Base-by-base conservation (phyloP, 192 early-diverging fungal species). In the Coemansia asiatica region DNA sequence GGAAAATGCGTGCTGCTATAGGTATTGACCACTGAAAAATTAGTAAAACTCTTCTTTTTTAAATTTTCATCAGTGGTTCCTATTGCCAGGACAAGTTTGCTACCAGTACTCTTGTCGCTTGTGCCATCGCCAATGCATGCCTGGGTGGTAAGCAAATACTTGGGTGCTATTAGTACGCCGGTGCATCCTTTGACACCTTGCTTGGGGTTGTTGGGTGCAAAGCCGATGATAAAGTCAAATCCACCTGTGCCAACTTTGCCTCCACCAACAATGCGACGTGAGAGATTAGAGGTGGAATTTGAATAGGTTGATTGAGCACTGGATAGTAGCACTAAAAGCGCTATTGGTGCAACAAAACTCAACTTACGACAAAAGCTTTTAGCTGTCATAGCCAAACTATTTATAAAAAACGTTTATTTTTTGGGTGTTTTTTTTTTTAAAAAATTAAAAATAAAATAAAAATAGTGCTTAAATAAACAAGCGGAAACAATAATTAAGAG, bases 101-200 rank as follows among this genome's bases (percentile, higher is more conserved):
- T 18, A 23, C 19, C 46, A 9, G 16, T 49, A 19, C 27, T 25
- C 4, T 47, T 22, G 29, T n/a, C 36, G 22, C 49, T 23, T 7
- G 56, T 15, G 29, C 36, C 27, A 15, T 15, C 35, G 44, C 6
- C 33, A 1, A 51, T 9, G 7, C 56, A 58, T 5, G 28, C 53
- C 2, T 57, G 56, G 9, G 29, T 26, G 6, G 65, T 67, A n/a
- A 67, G 65, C 27, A 67, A 56, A 33, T 36, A 58, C 27, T 58
- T 59, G 6, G 65, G 56, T 6, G 56, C 57, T 36, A 67, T 67
- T 7, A 67, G 48, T 12, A 67, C 65, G 29, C 65, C 65, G 6
- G 56, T 58, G 25, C 65, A 67, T 22, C 65, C 65, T 6, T 67
- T 15, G 22, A 67, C 58, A 12, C 23, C 33, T 4, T 19, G 16